These are phyloP conservation scores for Globisporangium middletonii DNA, from an alignment of 352 stramenopile species.

Conservation along the genomic window DNA sequence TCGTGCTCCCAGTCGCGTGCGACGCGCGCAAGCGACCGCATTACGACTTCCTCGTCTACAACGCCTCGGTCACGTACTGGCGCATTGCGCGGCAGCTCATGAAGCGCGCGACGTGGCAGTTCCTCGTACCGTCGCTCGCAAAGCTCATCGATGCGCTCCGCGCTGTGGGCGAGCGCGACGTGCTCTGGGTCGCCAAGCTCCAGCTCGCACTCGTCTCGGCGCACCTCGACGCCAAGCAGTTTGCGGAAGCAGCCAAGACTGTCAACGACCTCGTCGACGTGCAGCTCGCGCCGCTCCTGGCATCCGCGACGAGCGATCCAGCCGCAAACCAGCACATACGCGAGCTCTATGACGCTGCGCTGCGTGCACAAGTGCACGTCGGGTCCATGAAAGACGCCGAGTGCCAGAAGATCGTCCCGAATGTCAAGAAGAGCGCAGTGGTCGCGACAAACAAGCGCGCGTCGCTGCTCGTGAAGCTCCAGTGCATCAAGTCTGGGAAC, in stretches of 20 bases:
- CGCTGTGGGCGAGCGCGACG: conserved; percentile 58
- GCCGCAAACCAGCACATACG: conserved; percentile 17
- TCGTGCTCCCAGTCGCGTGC: conserved; percentile 66
- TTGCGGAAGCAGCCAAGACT: conserved; percentile 42
- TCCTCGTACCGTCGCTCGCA: conserved; percentile 55
- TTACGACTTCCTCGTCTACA: conserved; percentile 92
- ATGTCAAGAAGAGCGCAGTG: conserved; percentile 36
- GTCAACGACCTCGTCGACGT: conserved; percentile 66
- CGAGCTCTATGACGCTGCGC: conserved; percentile 56
- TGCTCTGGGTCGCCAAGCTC: conserved; percentile 56
- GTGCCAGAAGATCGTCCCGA: conserved; percentile 68
- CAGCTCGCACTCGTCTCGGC: conserved; percentile 64
- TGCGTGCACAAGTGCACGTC: conserved; percentile 63
- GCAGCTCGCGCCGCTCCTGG: conserved; percentile 39
- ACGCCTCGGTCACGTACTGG: conserved; percentile 86
- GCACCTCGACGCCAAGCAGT: conserved; percentile 61
- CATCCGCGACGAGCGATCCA: conserved; percentile 11
- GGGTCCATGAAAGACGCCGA: conserved; percentile 69
- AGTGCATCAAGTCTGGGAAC: conserved; percentile 55
- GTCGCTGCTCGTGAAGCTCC: conserved; percentile 51
- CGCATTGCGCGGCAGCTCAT: conserved; percentile 78
- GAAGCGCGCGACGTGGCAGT: conserved; percentile 69
- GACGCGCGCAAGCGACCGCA: conserved; percentile 44
- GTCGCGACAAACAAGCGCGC: conserved; percentile 29
- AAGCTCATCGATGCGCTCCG: conserved; percentile 71